These are phyloP conservation scores for Cladobotryum protrusum DNA, from an alignment of 2,329 filamentous ascomycete species.

Conservation along the genomic window DNA sequence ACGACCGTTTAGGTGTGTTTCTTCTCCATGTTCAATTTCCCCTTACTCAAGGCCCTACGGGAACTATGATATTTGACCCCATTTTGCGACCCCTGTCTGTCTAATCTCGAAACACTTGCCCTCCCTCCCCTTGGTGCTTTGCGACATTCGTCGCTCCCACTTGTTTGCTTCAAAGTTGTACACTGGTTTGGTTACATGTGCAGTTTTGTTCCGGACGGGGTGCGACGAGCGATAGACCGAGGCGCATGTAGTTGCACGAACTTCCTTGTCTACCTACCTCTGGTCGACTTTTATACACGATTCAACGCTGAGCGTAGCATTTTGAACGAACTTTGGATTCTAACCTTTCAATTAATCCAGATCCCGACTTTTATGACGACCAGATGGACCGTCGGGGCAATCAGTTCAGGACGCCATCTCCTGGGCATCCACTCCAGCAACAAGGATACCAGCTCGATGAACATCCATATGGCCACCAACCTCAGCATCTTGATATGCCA, in stretches of 20 bases:
- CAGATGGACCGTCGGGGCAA: conserved; percentile 47
- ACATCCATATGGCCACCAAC: conserved; percentile 54
- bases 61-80: conserved; percentile 13
- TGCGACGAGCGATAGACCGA: neutral
- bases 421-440: conserved; percentile 64
- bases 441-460: conserved; percentile 80
- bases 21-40: conserved; percentile 18
- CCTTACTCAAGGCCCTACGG: conserved; percentile 13
- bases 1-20: conserved; percentile 66
- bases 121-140: conserved; percentile 6
- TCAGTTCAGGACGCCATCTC: conserved; percentile 65
- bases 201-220: neutral
- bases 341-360: conserved; percentile 23
- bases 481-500: conserved; percentile 29
- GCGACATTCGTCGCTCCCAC: conserved; percentile 1
- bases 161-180: conserved; percentile 5
- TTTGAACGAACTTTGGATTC: neutral
- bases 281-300: neutral
- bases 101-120: conserved; percentile 12
- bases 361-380: conserved; percentile 56
- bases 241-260: conserved; percentile 4
- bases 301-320: neutral
- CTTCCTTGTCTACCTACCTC: neutral
- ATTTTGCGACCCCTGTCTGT: conserved; percentile 14
- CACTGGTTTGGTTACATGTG: conserved; percentile 3